phyloP scores from a whole-genome alignment of 2,329 filamentous ascomycete genomes.

The Sporothrix dimorphospora region DNA sequence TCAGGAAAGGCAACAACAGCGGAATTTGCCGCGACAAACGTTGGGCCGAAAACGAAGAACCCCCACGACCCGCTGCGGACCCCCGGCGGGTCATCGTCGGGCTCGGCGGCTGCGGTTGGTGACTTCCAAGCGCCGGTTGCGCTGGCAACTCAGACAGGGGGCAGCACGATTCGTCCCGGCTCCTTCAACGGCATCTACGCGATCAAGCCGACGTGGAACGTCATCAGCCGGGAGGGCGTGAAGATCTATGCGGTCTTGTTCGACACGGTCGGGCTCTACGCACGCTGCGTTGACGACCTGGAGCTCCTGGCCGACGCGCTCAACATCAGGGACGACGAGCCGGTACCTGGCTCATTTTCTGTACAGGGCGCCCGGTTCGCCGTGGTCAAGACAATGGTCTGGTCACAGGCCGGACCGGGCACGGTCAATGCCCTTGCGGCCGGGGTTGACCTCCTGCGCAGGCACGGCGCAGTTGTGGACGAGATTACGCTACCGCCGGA shows the following conservation, averaged over 20 bases:
- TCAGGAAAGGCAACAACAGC: slow-evolving; percentile 63
- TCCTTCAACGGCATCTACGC: slow-evolving; percentile 68
- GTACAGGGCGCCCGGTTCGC: slow-evolving; percentile 58
- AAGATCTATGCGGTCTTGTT: slow-evolving; percentile 61
- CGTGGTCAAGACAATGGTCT: slow-evolving; percentile 57
- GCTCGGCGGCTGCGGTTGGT: slow-evolving; percentile 67
- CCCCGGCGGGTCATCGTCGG: slow-evolving; percentile 69
- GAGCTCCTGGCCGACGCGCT: slow-evolving; percentile 59
- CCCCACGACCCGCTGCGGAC: slow-evolving; percentile 57
- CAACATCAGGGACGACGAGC: slow-evolving; percentile 55
- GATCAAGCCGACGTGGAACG: slow-evolving; percentile 68
- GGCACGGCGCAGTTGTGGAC: slow-evolving; percentile 57
- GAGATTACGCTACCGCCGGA: slow-evolving; percentile 57
- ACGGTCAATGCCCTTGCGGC: slow-evolving; percentile 48
- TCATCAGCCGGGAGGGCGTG: slow-evolving; percentile 64
- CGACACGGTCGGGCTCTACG: slow-evolving; percentile 66
- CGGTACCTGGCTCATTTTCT: slow-evolving; percentile 34
- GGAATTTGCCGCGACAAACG: slow-evolving; percentile 62
- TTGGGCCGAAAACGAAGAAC: slow-evolving; percentile 60
- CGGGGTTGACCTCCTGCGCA: slow-evolving; percentile 45
- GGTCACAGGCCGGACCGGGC: slow-evolving; percentile 50
- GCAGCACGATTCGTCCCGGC: slow-evolving; percentile 65
- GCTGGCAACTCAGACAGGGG: slow-evolving; percentile 68
- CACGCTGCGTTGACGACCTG: slow-evolving; percentile 61
- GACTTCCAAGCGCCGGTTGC: slow-evolving; percentile 65